Percentiles rank a stretch among this genome's conserved stretches.
Evolutionary conservation across 345 rosid genomes (phyloP).

Genomic region (Cardiospermum halicacabum): DNA sequence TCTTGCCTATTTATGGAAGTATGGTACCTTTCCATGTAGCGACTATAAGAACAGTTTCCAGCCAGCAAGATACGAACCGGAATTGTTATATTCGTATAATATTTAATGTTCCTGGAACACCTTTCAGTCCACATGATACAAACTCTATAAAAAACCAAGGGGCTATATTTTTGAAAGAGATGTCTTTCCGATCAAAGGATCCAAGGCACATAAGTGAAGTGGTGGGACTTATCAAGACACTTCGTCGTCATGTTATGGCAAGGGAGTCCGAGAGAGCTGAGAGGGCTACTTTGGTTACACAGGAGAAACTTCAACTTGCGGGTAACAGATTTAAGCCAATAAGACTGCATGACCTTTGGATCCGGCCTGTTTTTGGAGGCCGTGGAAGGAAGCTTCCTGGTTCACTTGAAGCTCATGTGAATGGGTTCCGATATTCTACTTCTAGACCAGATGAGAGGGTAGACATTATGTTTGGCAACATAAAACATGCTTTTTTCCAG

Average conservation of each 20-base stretch:
- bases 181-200: conserved; percentile 85
- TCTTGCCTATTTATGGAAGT: conserved; percentile 79
- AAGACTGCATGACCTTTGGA: conserved; percentile 76
- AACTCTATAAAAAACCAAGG: conserved; percentile 64
- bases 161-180: conserved; percentile 77
- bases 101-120: conserved; percentile 80
- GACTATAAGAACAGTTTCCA: conserved; percentile 78
- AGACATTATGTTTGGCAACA: conserved; percentile 75
- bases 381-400: conserved; percentile 89
- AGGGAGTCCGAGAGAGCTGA: conserved; percentile 91
- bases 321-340: conserved; percentile 88
- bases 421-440: conserved; percentile 82
- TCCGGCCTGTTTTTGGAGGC: conserved; percentile 82
- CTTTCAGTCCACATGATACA: conserved; percentile 78
- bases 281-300: conserved; percentile 89
- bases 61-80: conserved; percentile 83
- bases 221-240: conserved; percentile 73
- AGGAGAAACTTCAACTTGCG: conserved; percentile 77
- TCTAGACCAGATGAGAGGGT: conserved; percentile 78
- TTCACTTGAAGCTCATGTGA: conserved; percentile 75
- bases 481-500: conserved; percentile 91
- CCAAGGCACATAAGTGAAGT: conserved; percentile 87
- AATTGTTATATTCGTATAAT: conserved; percentile 79
- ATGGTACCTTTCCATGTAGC: conserved; percentile 95
- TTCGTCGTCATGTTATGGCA: conserved; percentile 69